Evolutionary conservation across 2,329 filamentous ascomycete genomes (phyloP), one percentile per base, ranked within the genome.

Genomic region (Aspergillus brunneoviolaceus): DNA sequence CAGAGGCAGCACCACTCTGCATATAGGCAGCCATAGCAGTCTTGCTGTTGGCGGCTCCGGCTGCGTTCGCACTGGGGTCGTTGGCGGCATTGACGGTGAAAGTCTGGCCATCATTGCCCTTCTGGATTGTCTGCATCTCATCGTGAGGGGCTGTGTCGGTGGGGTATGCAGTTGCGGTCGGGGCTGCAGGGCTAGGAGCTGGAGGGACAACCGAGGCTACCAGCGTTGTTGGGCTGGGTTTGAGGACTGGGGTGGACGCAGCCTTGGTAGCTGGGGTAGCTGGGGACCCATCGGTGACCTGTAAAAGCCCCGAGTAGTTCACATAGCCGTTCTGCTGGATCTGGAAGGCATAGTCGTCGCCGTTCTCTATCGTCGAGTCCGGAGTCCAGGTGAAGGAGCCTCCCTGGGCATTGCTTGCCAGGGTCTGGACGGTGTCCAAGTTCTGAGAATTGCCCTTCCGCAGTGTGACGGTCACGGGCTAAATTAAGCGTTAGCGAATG

Each of bases 301-400:
- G 67, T 70, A 87, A 78, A 31, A 79, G 79, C 49, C 79, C 82
- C 50, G 80, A 83, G 76, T 86, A 87, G 77, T 88, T 88, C 71
- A 77, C 68, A 51, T 73, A 62, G 47, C 69, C 74, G 60, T 77
- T 81, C 69, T 87, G 85, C 14, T 67, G 70, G 74, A 88, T 86
- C 71, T 86, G 74, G 60, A 88, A 80, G 57, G 86, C 85, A 69
- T 87, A 88, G 75, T 85, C 77, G 42, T 71, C 61, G 58, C 74
- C 80, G 63, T 78, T 72, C 49, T 72, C 66, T 29, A 86, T 75
- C 45, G 67, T 71, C 25, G 67, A 70, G 45, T 74, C 70, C 5
- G 82, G 81, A 16, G 77, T 83, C 83, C 83, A 87, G 58, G 74
- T 76, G 77, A 76, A 84, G 25, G 70, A 73, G 59, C 81, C 81